These are phyloP conservation scores for Straminergon stramineum DNA, from an alignment of 225 moss, liverwort and hornwort species.

Conservation along the genomic window DNA sequence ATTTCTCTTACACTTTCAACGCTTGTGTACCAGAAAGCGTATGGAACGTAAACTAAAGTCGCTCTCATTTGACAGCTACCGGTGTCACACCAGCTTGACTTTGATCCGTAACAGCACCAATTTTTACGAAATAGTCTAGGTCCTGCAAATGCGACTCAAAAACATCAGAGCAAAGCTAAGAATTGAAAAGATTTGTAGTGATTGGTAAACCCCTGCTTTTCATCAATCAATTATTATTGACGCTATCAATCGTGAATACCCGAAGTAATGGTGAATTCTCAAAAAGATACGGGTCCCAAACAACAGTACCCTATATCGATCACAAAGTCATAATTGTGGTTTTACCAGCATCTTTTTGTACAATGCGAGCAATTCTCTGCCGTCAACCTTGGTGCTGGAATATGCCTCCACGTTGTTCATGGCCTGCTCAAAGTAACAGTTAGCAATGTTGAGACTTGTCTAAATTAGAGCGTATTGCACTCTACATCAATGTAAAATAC, in stretches of 20 bases:
- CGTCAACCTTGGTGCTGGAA: constrained; percentile 25
- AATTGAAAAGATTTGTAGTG: neutral
- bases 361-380: constrained; percentile 3
- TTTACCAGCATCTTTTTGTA: constrained; percentile 41
- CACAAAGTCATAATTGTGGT: neutral
- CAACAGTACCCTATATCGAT: neutral
- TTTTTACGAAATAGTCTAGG: constrained; percentile 13
- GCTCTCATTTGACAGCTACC: constrained; percentile 11
- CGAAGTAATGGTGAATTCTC: neutral
- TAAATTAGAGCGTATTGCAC: neutral
- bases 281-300: neutral
- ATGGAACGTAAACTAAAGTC: neutral
- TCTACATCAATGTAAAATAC: neutral
- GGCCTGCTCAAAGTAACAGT: constrained; percentile 7
- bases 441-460: neutral
- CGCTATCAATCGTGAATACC: neutral
- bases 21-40: neutral
- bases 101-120: neutral
- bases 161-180: neutral
- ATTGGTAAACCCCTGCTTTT: neutral
- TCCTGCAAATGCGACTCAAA: constrained; percentile 1
- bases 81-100: neutral
- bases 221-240: neutral
- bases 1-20: neutral
- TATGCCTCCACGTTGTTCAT: constrained; percentile 25